Evolutionary conservation across 768 basidiomycete genomes (phyloP), one percentile per base, ranked within the genome.

Genomic region (Artomyces pyxidatus): DNA sequence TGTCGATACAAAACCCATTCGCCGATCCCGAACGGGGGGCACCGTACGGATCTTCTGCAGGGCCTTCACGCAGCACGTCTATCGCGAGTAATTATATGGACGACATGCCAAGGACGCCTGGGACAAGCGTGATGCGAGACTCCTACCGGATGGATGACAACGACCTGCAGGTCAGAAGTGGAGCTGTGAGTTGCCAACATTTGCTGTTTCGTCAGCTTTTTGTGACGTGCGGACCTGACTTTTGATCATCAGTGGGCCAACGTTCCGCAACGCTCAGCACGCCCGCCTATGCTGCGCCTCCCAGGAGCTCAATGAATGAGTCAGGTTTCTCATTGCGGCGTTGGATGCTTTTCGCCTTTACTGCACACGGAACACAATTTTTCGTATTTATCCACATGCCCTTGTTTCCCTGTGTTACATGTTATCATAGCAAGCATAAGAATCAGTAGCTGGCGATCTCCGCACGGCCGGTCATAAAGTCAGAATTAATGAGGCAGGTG

Each of bases 231-330:
- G 10, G 21, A 28, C 2, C 35, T 35, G 23, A n/a, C 27, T 17
- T 19, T 42, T 50, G 45, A 50, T 50, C 22, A 46, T 46, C 45
- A 46, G 30, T 37, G 35, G 21, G 26, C 30, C n/a, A 44, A 14
- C 28, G 28, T 29, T 6, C 28, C 43, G 17, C 14, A 14, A 23
- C 40, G 40, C 25, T 23, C 23, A 23, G 32, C 32, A 35, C 23
- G 43, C 28, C 43, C n/a, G 16, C 43, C 25, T 17, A 14, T 29
- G 12, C 43, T 17, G 27, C 29, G 27, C 19, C 26, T 44, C 16
- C 23, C 19, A 19, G 17, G 17, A 23, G 17, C 19, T n/a, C 7
- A 14, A 23, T 23, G 40, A 2, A 23, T 35, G 17, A 7, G 2
- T 2, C 32, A 3, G 2, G 32, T 6, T 11, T 35, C 7, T 17